Evolutionary conservation across 108 stramenopile species (phyloP).

Genomic region (Cyclotella baltica): DNA sequence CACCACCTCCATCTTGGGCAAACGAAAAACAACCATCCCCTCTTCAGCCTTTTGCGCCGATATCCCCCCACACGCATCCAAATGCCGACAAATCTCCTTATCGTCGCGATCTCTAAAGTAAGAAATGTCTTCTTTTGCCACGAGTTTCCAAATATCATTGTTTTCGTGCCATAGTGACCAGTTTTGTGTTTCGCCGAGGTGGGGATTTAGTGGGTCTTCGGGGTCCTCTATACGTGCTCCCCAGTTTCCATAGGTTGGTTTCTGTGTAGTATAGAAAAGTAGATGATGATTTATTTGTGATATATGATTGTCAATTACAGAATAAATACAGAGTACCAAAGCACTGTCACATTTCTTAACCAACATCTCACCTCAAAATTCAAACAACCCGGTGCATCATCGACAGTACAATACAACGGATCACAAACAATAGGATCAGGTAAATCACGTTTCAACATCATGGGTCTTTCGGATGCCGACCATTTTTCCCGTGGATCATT

Average conservation of each 20-base stretch:
- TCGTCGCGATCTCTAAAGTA: constrained; percentile 49
- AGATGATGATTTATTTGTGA: too few species aligned
- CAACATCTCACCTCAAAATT: constrained; percentile 54
- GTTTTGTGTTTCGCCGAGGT: constrained; percentile 48
- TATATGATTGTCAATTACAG: too few species aligned
- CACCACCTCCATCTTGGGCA: constrained; percentile 60
- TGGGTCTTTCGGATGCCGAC: constrained; percentile 40
- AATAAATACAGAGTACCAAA: too few species aligned
- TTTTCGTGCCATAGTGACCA: constrained; percentile 54
- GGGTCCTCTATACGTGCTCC: constrained; percentile 53
- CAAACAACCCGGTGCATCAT: constrained; percentile 59
- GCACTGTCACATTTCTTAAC: not conserved
- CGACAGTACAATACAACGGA: constrained; percentile 52
- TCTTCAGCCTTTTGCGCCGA: constrained; percentile 44
- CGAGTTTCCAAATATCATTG: constrained; percentile 49
- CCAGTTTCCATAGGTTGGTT: constrained; percentile 57
- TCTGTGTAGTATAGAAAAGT: not conserved
- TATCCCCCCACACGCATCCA: constrained; percentile 57
- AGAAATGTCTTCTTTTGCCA: constrained; percentile 36
- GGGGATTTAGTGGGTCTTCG: constrained; percentile 52
- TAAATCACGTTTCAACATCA: constrained; percentile 46
- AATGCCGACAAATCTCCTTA: constrained; percentile 51
- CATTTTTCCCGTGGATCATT: constrained; percentile 53
- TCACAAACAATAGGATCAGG: constrained; percentile 54
- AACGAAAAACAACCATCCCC: constrained; percentile 60